These are phyloP conservation scores for Quercus variabilis DNA, from an alignment of 306 rosid species.

Conservation along the genomic window DNA sequence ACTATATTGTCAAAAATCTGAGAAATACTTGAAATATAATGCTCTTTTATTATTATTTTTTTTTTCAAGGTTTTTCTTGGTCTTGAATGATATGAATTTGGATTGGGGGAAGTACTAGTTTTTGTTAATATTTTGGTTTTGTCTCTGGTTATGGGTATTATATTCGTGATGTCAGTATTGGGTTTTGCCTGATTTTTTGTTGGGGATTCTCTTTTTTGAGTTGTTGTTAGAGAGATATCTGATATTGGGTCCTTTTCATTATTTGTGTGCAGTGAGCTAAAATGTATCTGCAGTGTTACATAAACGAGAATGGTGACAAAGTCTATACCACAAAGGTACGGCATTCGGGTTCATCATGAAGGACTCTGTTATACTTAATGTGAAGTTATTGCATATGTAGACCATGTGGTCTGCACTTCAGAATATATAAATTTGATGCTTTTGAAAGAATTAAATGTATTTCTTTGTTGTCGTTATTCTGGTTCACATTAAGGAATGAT, in stretches of 20 bases:
- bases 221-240: background rate
- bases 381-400: background rate
- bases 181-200: background rate
- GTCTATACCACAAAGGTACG: conserved; percentile 82
- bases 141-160: too few relatives aligned
- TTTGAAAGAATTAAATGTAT: background rate
- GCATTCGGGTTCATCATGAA: background rate
- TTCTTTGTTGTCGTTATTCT: background rate
- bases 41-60: too few relatives aligned
- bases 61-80: too few relatives aligned
- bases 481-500: background rate
- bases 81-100: too few relatives aligned
- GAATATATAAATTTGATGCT: background rate
- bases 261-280: conserved; percentile 24
- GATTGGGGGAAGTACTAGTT: too few relatives aligned
- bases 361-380: background rate
- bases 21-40: too few relatives aligned
- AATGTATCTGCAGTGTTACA: conserved; percentile 85
- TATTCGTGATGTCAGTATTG: too few relatives aligned
- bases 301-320: conserved; percentile 76
- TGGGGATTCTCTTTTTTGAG: background rate
- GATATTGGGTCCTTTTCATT: background rate
- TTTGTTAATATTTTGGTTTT: too few relatives aligned
- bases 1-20: too few relatives aligned
- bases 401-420: background rate